These are phyloP conservation scores for Aspergillus carbonarius DNA, from an alignment of 2,329 filamentous ascomycete species.

Conservation along the genomic window DNA sequence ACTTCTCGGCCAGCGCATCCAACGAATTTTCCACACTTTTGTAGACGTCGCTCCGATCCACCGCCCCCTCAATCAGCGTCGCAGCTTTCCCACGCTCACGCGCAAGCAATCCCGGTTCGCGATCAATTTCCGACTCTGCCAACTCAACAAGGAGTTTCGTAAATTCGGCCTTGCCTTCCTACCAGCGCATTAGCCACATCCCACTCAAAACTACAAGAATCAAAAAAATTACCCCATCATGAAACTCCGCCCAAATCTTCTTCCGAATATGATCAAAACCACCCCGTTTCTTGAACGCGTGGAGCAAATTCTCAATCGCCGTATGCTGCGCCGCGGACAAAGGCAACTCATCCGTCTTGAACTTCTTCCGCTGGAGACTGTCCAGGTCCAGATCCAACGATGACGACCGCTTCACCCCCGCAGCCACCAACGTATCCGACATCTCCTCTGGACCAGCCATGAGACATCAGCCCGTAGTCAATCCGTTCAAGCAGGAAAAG, in stretches of 20 bases:
- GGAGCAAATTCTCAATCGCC: constrained; percentile 60
- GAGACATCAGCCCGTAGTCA: neutral
- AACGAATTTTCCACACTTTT: constrained; percentile 57
- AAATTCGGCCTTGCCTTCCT: constrained; percentile 56
- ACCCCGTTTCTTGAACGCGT: constrained; percentile 66
- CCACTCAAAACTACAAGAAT: neutral
- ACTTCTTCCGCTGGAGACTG: constrained; percentile 46
- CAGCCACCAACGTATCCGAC: constrained; percentile 24
- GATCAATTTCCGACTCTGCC: constrained; percentile 61
- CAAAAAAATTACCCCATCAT: constrained; percentile 48
- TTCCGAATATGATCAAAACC: constrained; percentile 64
- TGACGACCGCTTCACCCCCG: constrained; percentile 28
- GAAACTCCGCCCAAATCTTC: constrained; percentile 59
- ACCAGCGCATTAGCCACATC: constrained; percentile 15
- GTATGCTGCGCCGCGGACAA: constrained; percentile 58
- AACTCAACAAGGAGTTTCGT: constrained; percentile 54
- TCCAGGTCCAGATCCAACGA: constrained; percentile 29
- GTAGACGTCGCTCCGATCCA: constrained; percentile 63
- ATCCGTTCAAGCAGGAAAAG: neutral
- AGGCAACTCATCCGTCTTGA: constrained; percentile 62
- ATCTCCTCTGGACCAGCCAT: constrained; percentile 37
- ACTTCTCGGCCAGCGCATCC: constrained; percentile 54
- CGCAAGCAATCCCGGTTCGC: constrained; percentile 60
- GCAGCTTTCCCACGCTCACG: constrained; percentile 63
- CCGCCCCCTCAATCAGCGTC: constrained; percentile 63